These are phyloP conservation scores for Fraxinus velutina DNA, from an alignment of 305 asterid species.

Conservation along the genomic window DNA sequence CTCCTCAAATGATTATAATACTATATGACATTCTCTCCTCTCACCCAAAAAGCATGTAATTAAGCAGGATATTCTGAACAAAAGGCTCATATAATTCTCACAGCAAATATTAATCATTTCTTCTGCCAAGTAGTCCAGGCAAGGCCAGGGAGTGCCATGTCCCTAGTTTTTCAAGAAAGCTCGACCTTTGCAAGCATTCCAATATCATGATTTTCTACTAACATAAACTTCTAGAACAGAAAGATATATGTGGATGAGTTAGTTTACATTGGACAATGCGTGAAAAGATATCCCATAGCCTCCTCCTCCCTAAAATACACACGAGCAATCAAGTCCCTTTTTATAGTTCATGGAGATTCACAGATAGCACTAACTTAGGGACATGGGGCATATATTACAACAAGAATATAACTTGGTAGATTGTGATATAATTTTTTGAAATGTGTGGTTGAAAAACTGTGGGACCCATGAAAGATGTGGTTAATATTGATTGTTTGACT, in stretches of 20 bases:
- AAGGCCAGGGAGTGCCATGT: neutral
- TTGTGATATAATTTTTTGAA: too few species aligned
- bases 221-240: neutral
- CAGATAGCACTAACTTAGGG: neutral
- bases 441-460: too few species aligned
- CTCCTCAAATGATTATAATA: neutral
- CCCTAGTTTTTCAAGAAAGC: neutral
- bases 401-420: neutral
- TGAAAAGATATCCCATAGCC: neutral
- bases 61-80: neutral
- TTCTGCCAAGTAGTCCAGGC: neutral
- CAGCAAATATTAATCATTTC: neutral
- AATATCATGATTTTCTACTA: neutral
- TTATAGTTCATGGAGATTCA: neutral
- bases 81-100: neutral
- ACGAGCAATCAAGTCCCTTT: neutral
- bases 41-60: neutral
- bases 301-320: neutral
- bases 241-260: neutral
- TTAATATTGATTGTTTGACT: too few species aligned
- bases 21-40: neutral
- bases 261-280: neutral
- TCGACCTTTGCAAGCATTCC: neutral
- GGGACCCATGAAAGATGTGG: too few species aligned
- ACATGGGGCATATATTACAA: neutral